These are phyloP conservation scores for Clavispora santaluciae DNA, from an alignment of 805 yeast genomes.

Conservation along the genomic window DNA sequence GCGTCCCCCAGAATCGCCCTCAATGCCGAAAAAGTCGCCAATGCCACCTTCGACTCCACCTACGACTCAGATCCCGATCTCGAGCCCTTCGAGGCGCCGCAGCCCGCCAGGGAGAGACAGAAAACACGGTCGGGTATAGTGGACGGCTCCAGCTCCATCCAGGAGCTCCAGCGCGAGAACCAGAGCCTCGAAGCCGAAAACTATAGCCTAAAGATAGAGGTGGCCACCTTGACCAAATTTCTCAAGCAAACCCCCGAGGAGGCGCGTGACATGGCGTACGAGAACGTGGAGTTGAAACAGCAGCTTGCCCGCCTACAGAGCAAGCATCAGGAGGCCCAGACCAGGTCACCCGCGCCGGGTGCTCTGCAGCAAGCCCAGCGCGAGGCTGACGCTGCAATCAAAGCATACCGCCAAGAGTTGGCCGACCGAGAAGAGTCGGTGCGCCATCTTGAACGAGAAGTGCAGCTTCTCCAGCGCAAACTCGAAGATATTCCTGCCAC, in stretches of 20 bases:
- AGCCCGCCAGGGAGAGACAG: not conserved
- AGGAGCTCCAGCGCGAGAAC: constrained; percentile 19
- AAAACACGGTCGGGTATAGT: constrained; percentile 3
- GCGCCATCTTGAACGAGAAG: not conserved
- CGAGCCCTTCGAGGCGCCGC: constrained; percentile 1
- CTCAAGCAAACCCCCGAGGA: constrained; percentile 42
- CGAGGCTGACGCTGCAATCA: not conserved
- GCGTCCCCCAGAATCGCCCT: constrained; percentile 1
- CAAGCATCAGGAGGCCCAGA: not conserved
- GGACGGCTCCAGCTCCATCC: constrained; percentile 17
- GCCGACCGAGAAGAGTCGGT: not conserved
- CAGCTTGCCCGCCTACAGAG: constrained; percentile 5
- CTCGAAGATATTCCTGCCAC: constrained; percentile 1
- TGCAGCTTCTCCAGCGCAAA: constrained; percentile 4
- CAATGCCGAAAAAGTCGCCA: constrained; percentile 7
- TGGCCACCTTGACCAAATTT: constrained; percentile 37
- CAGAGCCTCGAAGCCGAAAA: constrained; percentile 37
- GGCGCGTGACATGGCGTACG: constrained; percentile 31
- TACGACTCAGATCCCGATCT: constrained; percentile 9
- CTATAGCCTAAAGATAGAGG: constrained; percentile 39
- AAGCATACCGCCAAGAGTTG: not conserved
- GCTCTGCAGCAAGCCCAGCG: too few relatives aligned
- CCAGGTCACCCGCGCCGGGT: too few relatives aligned
- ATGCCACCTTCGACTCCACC: constrained; percentile 8
- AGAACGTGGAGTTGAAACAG: constrained; percentile 29